phyloP scores from a whole-genome alignment of 2,329 filamentous ascomycete genomes.

The Pseudogymnoascus sp. region DNA sequence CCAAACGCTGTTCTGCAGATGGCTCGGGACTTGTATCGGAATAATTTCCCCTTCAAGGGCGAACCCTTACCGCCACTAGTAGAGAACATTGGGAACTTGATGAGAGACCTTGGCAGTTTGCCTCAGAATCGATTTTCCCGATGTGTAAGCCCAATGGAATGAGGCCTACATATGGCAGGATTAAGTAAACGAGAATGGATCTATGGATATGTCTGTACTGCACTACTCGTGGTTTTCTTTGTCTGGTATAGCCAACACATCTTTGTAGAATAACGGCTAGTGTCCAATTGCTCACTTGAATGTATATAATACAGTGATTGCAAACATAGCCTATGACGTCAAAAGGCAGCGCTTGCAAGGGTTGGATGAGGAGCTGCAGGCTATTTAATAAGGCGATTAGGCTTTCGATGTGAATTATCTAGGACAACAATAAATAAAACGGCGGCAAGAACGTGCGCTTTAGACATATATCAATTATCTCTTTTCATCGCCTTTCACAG shows the following conservation, averaged over 20 bases:
- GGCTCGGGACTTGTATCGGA: conserved; percentile 47
- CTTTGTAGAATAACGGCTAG: not conserved
- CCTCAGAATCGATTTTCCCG: conserved; percentile 27
- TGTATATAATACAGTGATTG: conserved; percentile 28
- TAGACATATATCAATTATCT: too few species aligned
- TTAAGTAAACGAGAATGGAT: not conserved
- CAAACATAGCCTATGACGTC: conserved; percentile 27
- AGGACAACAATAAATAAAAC: conserved; percentile 20
- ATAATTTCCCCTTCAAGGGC: conserved; percentile 41
- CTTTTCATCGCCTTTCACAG: too few species aligned
- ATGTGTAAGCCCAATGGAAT: not conserved
- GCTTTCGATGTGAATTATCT: conserved; percentile 12
- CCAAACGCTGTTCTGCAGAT: conserved; percentile 52
- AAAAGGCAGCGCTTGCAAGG: conserved; percentile 24
- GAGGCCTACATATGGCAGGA: not conserved
- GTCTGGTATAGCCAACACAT: not conserved
- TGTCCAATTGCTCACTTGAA: conserved; percentile 14
- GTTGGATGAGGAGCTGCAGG: conserved; percentile 22
- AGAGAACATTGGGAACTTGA: conserved; percentile 58
- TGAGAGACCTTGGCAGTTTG: conserved; percentile 52
- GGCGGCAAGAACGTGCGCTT: conserved; percentile 26
- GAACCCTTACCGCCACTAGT: conserved; percentile 52
- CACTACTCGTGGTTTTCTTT: not conserved
- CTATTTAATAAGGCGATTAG: conserved; percentile 11
- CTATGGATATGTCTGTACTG: not conserved